Conservation (phyloP, 2,329 filamentous ascomycete species). For the Lecanoromycetidae sp. region DNA sequence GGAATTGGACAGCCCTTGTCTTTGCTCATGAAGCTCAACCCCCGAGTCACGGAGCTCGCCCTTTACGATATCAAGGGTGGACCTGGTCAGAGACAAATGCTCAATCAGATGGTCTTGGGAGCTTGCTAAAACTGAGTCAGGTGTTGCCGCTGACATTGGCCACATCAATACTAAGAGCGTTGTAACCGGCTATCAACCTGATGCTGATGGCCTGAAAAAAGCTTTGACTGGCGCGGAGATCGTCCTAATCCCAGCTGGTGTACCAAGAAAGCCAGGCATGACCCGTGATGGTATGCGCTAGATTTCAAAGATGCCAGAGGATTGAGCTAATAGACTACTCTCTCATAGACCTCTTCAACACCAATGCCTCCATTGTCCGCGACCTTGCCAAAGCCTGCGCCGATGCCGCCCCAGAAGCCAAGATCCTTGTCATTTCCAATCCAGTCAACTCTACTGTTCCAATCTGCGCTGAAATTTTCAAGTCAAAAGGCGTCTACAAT, state of each 20-base stretch:
- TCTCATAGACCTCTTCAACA: conserved; percentile 85
- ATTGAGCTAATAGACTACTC: conserved; percentile 3
- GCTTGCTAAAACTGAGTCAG: conserved; percentile 34
- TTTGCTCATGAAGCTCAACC: conserved; percentile 97
- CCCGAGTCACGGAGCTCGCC: conserved; percentile 80
- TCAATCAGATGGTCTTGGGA: conserved; percentile 1
- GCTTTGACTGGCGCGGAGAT: conserved; percentile 82
- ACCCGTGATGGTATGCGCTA: conserved; percentile 64
- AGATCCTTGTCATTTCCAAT: conserved; percentile 96
- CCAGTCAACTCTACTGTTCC: conserved; percentile 99
- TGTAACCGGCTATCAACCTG: conserved; percentile 80
- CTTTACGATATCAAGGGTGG: conserved; percentile 95
- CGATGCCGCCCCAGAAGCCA: conserved; percentile 78
- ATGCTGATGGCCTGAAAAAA: conserved; percentile 59
- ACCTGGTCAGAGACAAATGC: conserved; percentile 54
- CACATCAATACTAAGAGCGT: conserved; percentile 99
- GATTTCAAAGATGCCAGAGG: not conserved
- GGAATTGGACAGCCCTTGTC: conserved; percentile 98
- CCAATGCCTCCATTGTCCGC: conserved; percentile 98
- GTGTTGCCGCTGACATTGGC: conserved; percentile 94
- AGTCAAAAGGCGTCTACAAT: conserved; percentile 91
- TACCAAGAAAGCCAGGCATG: conserved; percentile 99
- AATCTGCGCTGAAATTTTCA: conserved; percentile 95
- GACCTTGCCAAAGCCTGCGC: conserved; percentile 94
- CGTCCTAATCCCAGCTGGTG: conserved; percentile 94